phyloP scores from a whole-genome alignment of 768 basidiomycete genomes.

The Aureoboletus auriporus region DNA sequence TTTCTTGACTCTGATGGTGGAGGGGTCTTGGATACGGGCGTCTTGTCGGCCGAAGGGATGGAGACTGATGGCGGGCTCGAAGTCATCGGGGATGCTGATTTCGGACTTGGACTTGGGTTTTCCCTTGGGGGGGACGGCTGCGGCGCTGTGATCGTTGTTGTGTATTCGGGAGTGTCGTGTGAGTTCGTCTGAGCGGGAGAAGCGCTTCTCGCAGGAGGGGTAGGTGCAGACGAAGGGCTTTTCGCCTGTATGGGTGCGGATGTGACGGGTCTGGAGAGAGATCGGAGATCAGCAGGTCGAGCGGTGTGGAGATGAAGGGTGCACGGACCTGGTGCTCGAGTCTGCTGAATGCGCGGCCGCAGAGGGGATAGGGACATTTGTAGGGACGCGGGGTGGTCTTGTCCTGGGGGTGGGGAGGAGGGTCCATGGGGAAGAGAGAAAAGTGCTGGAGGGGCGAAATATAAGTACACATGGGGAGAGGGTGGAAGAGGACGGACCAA shows the following conservation, averaged over 20 bases:
- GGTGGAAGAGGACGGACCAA: slow-evolving; percentile 15
- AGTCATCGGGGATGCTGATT: slow-evolving; percentile 21
- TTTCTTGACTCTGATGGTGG: slow-evolving; percentile 53
- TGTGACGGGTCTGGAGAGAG: slow-evolving; percentile 80
- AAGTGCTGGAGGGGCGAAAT: slow-evolving; percentile 21
- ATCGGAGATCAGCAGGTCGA: slow-evolving; percentile 16
- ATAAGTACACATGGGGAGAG: slow-evolving; percentile 27
- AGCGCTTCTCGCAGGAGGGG: slow-evolving; percentile 95
- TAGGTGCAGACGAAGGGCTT: slow-evolving; percentile 93
- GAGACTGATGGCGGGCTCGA: slow-evolving; percentile 23
- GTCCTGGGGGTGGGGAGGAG: slow-evolving; percentile 23
- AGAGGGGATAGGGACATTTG: slow-evolving; percentile 91
- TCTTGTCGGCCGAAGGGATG: slow-evolving; percentile 23
- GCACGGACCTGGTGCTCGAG: slow-evolving; percentile 87
- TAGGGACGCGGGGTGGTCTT: slow-evolving; percentile 69
- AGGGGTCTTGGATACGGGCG: slow-evolving; percentile 18
- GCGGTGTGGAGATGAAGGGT: slow-evolving; percentile 6
- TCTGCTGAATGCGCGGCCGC: slow-evolving; percentile 92
- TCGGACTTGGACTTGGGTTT: slow-evolving; percentile 30
- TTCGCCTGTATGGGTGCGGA: slow-evolving; percentile 97
- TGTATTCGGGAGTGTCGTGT: slow-evolving; percentile 96
- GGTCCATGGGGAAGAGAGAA: slow-evolving; percentile 22
- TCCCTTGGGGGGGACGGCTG: slow-evolving; percentile 18
- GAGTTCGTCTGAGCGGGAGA: slow-evolving; percentile 97
- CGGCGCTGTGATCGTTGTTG: slow-evolving; percentile 49